phyloP scores from a whole-genome alignment of 2,329 filamentous ascomycete species.

The Colletotrichum caudatum region DNA sequence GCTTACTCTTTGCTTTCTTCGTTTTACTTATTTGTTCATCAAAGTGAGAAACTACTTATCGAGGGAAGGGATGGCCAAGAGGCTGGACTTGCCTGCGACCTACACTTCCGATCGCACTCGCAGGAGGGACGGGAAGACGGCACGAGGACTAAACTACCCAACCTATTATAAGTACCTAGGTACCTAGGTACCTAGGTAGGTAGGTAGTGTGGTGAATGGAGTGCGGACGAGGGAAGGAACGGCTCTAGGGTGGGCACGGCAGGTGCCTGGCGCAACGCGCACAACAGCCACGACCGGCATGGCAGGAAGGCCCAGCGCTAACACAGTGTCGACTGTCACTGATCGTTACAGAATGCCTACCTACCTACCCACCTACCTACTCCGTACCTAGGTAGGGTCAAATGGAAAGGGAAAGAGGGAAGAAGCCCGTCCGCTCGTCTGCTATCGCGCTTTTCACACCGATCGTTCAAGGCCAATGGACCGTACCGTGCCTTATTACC shows the following conservation, averaged over 20 bases:
- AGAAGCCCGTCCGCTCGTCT: not conserved
- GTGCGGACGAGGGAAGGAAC: not conserved
- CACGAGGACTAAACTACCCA: slow-evolving; percentile 8
- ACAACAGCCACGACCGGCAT: not conserved
- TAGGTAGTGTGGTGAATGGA: not conserved
- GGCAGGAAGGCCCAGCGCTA: slow-evolving; percentile 16
- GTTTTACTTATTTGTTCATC: too few relatives aligned
- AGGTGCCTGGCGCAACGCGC: not conserved
- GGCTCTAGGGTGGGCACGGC: not conserved
- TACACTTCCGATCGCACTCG: not conserved
- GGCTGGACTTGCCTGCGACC: not conserved
- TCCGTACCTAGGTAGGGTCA: not conserved
- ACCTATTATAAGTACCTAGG: too few relatives aligned
- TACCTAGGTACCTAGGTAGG: not conserved
- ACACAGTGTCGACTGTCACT: slow-evolving; percentile 31
- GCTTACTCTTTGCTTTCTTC: not conserved
- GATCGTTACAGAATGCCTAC: not conserved
- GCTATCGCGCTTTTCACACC: slow-evolving; percentile 6
- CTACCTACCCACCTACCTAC: not conserved
- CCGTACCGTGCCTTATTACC: slow-evolving; percentile 28
- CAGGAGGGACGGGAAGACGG: slow-evolving; percentile 37
- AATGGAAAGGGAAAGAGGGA: slow-evolving; percentile 20
- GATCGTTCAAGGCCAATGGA: slow-evolving; percentile 1
- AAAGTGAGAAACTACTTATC: not conserved
- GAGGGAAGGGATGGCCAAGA: not conserved